phyloP scores from a whole-genome alignment of 148 eudicot genomes.

The Camellia granthamiana region DNA sequence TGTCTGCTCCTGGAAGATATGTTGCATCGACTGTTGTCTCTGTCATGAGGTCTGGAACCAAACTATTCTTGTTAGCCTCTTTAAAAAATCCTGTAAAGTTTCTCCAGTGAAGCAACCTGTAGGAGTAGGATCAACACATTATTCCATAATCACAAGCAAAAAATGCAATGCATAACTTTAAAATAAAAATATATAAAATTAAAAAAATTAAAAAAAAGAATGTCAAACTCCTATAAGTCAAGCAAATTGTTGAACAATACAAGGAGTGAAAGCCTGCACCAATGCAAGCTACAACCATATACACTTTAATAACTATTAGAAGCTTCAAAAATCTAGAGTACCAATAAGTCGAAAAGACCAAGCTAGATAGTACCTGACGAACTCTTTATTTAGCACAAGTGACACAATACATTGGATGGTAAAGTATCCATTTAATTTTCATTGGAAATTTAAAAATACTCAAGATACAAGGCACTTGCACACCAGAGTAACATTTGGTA shows the following conservation, averaged over 20 bases:
- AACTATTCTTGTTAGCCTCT: constrained; percentile 51
- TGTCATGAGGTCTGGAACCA: not conserved
- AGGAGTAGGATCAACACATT: constrained; percentile 3
- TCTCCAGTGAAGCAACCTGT: constrained; percentile 90
- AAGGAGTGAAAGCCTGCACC: not conserved
- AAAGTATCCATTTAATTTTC: not conserved
- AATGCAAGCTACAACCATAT: not conserved
- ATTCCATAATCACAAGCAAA: not conserved
- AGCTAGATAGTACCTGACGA: not conserved
- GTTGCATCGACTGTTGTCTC: not conserved
- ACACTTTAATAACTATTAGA: not conserved
- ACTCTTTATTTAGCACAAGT: not conserved
- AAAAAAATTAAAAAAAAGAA: not conserved
- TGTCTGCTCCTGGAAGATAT: not conserved
- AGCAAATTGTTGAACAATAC: not conserved
- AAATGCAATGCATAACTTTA: not conserved
- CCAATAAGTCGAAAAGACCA: too few species aligned
- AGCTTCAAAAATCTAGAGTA: constrained; percentile 1
- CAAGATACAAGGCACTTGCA: not conserved
- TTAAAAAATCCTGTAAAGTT: constrained; percentile 87
- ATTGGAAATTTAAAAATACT: not conserved
- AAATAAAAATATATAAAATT: not conserved
- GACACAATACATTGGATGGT: not conserved
- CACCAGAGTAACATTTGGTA: not conserved
- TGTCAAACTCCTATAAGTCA: not conserved